Base-by-base conservation (phyloP, 2,329 filamentous ascomycete species). In the Leptoxyphium fumago region DNA sequence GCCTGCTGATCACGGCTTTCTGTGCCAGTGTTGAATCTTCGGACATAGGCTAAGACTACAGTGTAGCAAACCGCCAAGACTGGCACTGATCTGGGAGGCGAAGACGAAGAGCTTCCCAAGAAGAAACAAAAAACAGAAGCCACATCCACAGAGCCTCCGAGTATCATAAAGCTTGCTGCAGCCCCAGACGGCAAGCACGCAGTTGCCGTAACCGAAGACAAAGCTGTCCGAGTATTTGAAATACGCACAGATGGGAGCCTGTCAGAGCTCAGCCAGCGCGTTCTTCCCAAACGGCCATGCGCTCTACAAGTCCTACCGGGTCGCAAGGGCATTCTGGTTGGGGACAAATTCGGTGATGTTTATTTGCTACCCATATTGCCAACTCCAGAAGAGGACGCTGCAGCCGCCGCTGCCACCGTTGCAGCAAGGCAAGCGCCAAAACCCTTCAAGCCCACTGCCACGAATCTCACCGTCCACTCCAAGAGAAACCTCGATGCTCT, bases 321-420 rank as follows among this genome's bases (percentile, higher is more conserved):
- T 58, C 72, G 77, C 48, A 70, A 72, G 38, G 83, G 78, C 8
- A 84, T 98, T 49, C 65, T 96, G 46, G 79, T 77, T 48, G 89
- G 79, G 43, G 91, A 98, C 69, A 98, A 98, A 63, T 96, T 96
- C 57, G 91, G 91, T 51, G 91, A 98, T 61, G 89, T 95, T 48
- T 96, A 94, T 64, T 76, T 84, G 10, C 65, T 98, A 7, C 89
- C 91, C 11, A 69, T 96, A 2, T 61, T 86, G 39, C 53, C 52
- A 2, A 54, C 59, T 10, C 55, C 59, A n/a, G 45, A 54, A 29
- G 40, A 46, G 29, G 60, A 64, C 38, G 55, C 57, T 26, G 52
- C 52, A 32, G 50, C 52, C 14, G 54, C 50, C 26, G 50, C 47
- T 5, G 46, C 46, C 38, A 42, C 51, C 13, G 39, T 42, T 14